phyloP scores from a whole-genome alignment of 345 rosid species.

The Populus davidiana region DNA sequence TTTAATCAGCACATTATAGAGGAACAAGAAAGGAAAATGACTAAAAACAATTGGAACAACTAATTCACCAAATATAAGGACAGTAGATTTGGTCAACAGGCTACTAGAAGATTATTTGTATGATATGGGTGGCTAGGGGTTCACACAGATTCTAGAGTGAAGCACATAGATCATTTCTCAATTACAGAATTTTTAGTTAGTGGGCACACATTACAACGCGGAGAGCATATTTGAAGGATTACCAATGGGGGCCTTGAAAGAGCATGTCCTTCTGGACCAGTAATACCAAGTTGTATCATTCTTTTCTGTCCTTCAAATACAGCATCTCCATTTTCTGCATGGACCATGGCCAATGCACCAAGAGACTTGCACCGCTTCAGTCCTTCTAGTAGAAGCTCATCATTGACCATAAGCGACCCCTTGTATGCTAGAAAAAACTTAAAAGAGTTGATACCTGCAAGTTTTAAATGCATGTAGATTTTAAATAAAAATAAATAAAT shows the following conservation, averaged over 20 bases:
- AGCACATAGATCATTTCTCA: neutral
- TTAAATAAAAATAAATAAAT: neutral
- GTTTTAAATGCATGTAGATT: conserved; percentile 8
- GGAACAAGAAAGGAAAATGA: neutral
- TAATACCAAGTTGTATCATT: conserved; percentile 90
- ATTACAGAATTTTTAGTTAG: neutral
- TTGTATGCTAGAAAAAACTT: conserved; percentile 96
- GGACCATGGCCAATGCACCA: conserved; percentile 98
- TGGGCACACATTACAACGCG: neutral
- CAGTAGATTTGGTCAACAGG: neutral
- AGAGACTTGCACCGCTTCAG: conserved; percentile 83
- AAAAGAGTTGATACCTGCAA: conserved; percentile 91
- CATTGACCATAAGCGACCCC: conserved; percentile 75
- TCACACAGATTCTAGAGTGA: neutral
- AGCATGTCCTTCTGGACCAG: conserved; percentile 96
- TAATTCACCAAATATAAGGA: neutral
- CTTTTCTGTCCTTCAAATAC: conserved; percentile 88
- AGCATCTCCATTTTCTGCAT: conserved; percentile 99
- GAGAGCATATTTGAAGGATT: conserved; percentile 22
- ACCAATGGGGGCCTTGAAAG: conserved; percentile 94
- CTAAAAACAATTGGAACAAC: neutral
- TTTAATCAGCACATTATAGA: neutral
- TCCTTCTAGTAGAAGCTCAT: conserved; percentile 82
- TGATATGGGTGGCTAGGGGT: neutral
- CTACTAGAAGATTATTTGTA: neutral